Percentiles rank a stretch among this genome's conserved stretches.
These are phyloP conservation scores for Kwoniella sp. DNA, from an alignment of 768 basidiomycete species.

Conservation along the genomic window DNA sequence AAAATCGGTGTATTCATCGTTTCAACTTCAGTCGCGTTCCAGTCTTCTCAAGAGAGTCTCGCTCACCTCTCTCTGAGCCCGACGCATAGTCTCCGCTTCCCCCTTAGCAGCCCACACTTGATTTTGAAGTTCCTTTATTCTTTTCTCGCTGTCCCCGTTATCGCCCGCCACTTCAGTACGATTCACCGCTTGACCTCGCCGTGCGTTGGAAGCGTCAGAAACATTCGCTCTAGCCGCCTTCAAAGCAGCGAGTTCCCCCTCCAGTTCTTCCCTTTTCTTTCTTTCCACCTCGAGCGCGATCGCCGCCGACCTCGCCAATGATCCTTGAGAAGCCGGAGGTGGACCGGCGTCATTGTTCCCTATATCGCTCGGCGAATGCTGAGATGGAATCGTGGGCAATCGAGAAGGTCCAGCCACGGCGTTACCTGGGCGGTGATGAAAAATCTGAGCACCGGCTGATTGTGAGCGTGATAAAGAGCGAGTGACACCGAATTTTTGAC, in stretches of 20 bases:
- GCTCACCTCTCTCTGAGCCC: conserved; percentile 38
- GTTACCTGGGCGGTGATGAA: conserved; percentile 1
- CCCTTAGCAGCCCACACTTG: conserved; percentile 42
- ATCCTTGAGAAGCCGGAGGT: conserved; percentile 40
- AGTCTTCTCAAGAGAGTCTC: not conserved
- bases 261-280: conserved; percentile 16
- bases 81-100: conserved; percentile 37
- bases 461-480: conserved; percentile 38
- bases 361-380: conserved; percentile 11
- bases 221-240: conserved; percentile 14
- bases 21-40: not conserved
- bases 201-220: not conserved
- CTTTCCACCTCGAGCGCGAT: conserved; percentile 40
- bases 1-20: not conserved
- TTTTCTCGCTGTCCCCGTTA: conserved; percentile 17
- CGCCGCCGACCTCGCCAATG: conserved; percentile 28
- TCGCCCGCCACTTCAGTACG: not conserved
- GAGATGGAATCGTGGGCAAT: conserved; percentile 37
- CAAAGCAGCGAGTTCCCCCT: conserved; percentile 20
- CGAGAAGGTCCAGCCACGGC: conserved; percentile 21
- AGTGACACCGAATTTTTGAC: conserved; percentile 6
- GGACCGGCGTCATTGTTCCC: conserved; percentile 4
- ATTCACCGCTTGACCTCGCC: not conserved
- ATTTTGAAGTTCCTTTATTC: conserved; percentile 27
- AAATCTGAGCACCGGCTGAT: conserved; percentile 33